phyloP scores from a whole-genome alignment of 2,329 filamentous ascomycete genomes.

The Colletotrichum horii region DNA sequence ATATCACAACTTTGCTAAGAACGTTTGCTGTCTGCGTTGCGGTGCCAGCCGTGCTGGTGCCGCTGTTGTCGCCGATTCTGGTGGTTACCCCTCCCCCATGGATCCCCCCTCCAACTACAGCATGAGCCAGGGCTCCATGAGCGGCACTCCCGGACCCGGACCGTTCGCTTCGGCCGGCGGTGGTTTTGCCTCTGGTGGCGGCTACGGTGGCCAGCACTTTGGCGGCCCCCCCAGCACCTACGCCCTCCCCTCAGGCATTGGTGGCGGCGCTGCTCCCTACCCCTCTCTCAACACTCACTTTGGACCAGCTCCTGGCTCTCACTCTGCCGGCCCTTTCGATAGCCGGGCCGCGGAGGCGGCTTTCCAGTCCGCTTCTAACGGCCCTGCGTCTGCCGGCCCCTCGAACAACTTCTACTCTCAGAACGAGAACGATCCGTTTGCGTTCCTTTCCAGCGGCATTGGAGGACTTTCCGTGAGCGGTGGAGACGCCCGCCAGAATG shows the following conservation, averaged over 20 bases:
- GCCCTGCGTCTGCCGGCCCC: conserved; percentile 76
- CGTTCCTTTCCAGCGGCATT: conserved; percentile 78
- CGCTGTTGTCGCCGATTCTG: conserved; percentile 91
- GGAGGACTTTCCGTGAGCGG: conserved; percentile 74
- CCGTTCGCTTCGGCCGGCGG: conserved; percentile 71
- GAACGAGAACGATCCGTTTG: conserved; percentile 76
- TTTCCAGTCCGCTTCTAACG: conserved; percentile 87
- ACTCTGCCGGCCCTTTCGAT: conserved; percentile 87
- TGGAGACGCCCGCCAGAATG: conserved; percentile 67
- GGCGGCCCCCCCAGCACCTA: conserved; percentile 89
- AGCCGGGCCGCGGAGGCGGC: conserved; percentile 93
- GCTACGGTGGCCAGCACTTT: conserved; percentile 74
- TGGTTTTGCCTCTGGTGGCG: conserved; percentile 65
- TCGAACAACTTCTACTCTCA: conserved; percentile 73
- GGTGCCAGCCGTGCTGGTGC: conserved; percentile 93
- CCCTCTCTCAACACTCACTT: conserved; percentile 84
- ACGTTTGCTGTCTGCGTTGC: conserved; percentile 95
- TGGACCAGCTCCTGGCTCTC: conserved; percentile 76
- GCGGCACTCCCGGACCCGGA: conserved; percentile 78
- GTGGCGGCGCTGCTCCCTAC: conserved; percentile 79
- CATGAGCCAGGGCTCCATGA: conserved; percentile 89
- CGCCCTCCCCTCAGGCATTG: conserved; percentile 83
- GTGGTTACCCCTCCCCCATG: conserved; percentile 89
- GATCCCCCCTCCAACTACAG: conserved; percentile 82
- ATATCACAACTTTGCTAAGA: conserved; percentile 99